A percentile compares a stretch with the other conserved stretches of the same genome.
Evolutionary conservation across 2,329 filamentous ascomycete species (phyloP).

Genomic region (Zymoseptoria ardabiliae): DNA sequence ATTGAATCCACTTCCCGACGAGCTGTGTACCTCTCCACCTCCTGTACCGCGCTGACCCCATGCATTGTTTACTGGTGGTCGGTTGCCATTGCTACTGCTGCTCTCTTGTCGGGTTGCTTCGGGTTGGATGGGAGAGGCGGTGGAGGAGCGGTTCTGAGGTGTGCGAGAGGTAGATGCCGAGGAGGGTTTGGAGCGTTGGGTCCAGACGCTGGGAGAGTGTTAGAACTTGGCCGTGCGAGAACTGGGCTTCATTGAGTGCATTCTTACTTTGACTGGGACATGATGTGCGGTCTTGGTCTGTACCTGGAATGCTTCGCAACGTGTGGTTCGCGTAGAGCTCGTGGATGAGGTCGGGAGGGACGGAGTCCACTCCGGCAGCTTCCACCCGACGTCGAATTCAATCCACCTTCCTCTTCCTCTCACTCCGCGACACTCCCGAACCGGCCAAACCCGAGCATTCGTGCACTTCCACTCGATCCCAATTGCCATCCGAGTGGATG

Average conservation of each 20-base stretch:
- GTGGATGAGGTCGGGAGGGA: background rate
- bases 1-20: conserved; percentile 35
- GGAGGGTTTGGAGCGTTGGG: conserved; percentile 11
- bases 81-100: conserved; percentile 15
- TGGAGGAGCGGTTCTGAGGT: conserved; percentile 25
- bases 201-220: conserved; percentile 3
- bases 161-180: conserved; percentile 16
- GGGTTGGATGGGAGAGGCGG: conserved; percentile 20
- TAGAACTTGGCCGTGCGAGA: background rate
- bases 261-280: conserved; percentile 5
- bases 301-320: background rate
- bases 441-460: no score
- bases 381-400: background rate
- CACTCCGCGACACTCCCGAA: no score
- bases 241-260: background rate
- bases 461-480: no score
- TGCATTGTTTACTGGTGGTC: conserved; percentile 9
- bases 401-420: background rate
- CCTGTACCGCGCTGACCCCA: conserved; percentile 7
- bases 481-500: background rate
- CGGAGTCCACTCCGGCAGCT: background rate
- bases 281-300: background rate
- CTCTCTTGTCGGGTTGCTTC: background rate
- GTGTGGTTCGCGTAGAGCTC: background rate
- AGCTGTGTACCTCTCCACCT: conserved; percentile 25